Evolutionary conservation across 208 protist species (phyloP), one percentile per base, ranked within the genome.

Genomic region (Leishmania lainsoni): DNA sequence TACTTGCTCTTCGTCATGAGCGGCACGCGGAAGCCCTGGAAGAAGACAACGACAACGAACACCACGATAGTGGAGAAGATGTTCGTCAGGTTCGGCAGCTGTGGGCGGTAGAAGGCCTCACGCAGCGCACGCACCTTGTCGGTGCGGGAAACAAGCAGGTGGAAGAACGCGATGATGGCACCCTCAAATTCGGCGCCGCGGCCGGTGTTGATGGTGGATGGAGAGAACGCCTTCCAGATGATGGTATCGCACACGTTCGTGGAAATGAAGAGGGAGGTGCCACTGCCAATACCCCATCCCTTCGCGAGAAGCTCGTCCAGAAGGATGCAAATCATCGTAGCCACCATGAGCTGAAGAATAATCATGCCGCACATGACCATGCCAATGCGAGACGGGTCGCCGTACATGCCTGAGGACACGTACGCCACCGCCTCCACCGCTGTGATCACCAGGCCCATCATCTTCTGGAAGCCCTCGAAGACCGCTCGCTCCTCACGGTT

Each of bases 161-260:
- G 98, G 92, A 99, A 99, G 63, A 99, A 95, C 45, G 99, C 99
- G 90, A 99, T 99, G 74, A 99, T 87, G 45, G 99, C 99, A 45
- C 99, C 99, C 92, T 99, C 99, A 86, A 99, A 99, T 93, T 99
- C 99, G 16, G 92, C 94, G 72, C 98, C 99, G 73, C 97, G 93
- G 72, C 99, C 99, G 26, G 93, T 99, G 93, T 99, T 99, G 92
- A 99, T 96, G 48, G 99, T 99, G 68, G 95, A 99, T 49, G 99
- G 99, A 12, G 97, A 99, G 91, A 99, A 99, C 32, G 98, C 90
- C 89, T 99, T 99, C 99, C 99, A 99, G 39, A 99, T 89, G 83
- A 99, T 99, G 10, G 94, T 99, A 89, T 99, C 99, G 91, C 99
- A 99, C 75, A 99, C 99, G 92, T 99, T 99, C 69, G 99, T 99